These are phyloP conservation scores for Blakeslea trispora DNA, from an alignment of 371 early-diverging fungal genomes.

Conservation along the genomic window DNA sequence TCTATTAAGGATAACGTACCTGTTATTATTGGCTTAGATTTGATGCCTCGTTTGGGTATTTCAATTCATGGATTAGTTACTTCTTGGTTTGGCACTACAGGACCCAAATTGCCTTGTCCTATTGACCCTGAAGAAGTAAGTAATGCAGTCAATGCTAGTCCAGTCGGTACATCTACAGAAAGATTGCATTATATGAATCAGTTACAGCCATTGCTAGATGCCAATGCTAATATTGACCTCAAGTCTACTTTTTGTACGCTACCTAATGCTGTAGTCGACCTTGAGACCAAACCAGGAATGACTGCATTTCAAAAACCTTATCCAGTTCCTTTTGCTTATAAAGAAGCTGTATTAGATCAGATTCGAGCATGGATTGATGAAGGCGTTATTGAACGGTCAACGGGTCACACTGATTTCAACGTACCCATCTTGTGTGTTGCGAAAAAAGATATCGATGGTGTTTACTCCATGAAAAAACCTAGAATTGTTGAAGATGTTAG, in stretches of 20 bases:
- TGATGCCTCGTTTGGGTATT: slow-evolving; percentile 2
- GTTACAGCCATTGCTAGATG: background rate
- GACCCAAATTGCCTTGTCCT: background rate
- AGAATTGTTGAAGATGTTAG: slow-evolving; percentile 1
- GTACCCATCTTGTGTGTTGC: no score
- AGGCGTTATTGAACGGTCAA: no score
- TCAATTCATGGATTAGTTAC: background rate
- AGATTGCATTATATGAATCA: background rate
- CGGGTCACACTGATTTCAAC: no score
- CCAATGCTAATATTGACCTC: no score
- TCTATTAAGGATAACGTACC: slow-evolving; percentile 2
- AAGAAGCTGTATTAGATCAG: background rate
- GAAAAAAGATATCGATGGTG: no score
- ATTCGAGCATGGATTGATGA: background rate
- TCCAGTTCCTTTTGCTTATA: background rate
- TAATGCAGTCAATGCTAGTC: background rate
- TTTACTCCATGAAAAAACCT: no score
- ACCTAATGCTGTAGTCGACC: no score
- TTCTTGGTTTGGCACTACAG: background rate
- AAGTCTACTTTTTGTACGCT: no score
- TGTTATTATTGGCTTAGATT: slow-evolving; percentile 10
- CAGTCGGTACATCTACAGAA: background rate
- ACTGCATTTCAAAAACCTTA: background rate
- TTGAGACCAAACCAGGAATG: background rate
- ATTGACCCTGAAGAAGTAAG: slow-evolving; percentile 9